Conservation (phyloP, 345 rosid species). For the Stellera chamaejasme region DNA sequence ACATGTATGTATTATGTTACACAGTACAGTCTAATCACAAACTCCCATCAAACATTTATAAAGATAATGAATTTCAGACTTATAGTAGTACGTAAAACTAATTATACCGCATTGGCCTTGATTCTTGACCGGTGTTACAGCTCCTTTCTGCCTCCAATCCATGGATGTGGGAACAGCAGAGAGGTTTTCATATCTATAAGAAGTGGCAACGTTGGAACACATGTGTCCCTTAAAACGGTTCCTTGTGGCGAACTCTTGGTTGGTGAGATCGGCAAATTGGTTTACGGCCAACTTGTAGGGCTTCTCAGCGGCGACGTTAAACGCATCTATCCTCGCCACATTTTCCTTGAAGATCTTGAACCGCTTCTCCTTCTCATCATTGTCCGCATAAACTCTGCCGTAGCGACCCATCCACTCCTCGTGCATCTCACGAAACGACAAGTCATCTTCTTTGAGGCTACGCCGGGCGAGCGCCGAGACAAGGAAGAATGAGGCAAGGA, state of each 20-base stretch:
- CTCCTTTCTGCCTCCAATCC: slow-evolving; percentile 51
- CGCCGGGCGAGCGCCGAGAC: slow-evolving; percentile 15
- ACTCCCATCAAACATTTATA: no score
- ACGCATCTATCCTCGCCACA: slow-evolving; percentile 23
- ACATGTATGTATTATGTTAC: neutral
- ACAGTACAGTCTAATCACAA: no score
- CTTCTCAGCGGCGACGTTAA: slow-evolving; percentile 26
- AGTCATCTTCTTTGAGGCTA: slow-evolving; percentile 8
- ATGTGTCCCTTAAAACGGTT: slow-evolving; percentile 33
- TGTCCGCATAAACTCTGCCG: slow-evolving; percentile 19
- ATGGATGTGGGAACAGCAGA: slow-evolving; percentile 23
- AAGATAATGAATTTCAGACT: no score
- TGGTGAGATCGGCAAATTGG: slow-evolving; percentile 40
- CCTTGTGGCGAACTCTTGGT: slow-evolving; percentile 28
- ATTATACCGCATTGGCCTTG: slow-evolving; percentile 47
- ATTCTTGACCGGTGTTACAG: slow-evolving; percentile 43
- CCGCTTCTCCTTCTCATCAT: slow-evolving; percentile 26
- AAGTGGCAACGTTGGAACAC: slow-evolving; percentile 13
- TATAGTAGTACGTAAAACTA: no score
- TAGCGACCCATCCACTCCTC: slow-evolving; percentile 27
- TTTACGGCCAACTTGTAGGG: slow-evolving; percentile 36
- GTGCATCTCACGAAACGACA: slow-evolving; percentile 17
- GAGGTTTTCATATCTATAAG: slow-evolving; percentile 30
- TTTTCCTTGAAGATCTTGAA: slow-evolving; percentile 36
- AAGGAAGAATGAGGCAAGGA: slow-evolving; percentile 14